Conservation (phyloP, 345 rosid genomes). For the Eucalyptus paniculata region DNA sequence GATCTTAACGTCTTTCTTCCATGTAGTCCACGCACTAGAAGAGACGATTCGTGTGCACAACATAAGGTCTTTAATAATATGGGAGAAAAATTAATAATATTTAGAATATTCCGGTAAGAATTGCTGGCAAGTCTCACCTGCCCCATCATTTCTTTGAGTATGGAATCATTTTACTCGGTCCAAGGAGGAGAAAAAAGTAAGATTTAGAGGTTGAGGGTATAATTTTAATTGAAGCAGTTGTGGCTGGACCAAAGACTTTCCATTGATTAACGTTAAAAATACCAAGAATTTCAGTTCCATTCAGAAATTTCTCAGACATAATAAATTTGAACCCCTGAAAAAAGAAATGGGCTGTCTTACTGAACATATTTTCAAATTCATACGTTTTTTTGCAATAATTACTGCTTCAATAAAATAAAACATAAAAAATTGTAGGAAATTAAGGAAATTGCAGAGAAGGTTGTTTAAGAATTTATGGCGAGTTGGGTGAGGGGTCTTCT, state of each 20-base stretch:
- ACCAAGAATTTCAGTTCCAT: not conserved
- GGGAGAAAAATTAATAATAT: not conserved
- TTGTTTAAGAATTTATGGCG: not conserved
- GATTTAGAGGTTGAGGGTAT: not conserved
- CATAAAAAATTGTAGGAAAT: not conserved
- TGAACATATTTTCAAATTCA: not conserved
- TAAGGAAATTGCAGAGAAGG: not conserved
- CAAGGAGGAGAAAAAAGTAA: not conserved
- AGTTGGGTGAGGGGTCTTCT: not conserved
- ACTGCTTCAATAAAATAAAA: not conserved
- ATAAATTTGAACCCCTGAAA: not conserved
- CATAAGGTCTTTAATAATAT: not conserved
- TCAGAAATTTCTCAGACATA: no score
- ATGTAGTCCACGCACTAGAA: fast-evolving
- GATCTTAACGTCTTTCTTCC: not conserved
- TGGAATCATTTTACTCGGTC: not conserved
- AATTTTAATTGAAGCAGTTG: not conserved
- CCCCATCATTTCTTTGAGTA: not conserved
- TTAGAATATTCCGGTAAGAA: not conserved
- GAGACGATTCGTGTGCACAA: not conserved
- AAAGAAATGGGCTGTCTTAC: not conserved
- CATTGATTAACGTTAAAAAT: not conserved
- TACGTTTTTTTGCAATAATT: not conserved
- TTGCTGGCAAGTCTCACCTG: not conserved
- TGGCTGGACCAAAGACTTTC: not conserved